Evolutionary conservation across 2,329 filamentous ascomycete species (phyloP).

Genomic region (Ophiostoma pallidulum): DNA sequence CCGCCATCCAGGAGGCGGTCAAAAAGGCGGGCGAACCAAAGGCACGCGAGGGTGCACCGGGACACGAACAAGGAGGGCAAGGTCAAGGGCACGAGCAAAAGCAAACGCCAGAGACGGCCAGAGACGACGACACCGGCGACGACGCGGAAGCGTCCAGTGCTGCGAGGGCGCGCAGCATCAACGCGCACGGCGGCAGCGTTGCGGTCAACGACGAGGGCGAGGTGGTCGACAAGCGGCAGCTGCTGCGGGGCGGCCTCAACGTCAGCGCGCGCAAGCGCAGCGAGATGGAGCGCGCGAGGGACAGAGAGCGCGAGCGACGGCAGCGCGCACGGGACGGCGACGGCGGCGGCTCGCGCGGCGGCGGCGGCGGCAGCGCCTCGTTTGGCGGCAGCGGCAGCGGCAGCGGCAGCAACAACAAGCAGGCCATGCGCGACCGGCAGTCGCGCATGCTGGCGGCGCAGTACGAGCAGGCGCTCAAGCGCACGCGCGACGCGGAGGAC

Average conservation of each 20-base stretch:
- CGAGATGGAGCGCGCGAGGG: conserved; percentile 23
- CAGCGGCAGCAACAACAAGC: conserved; percentile 36
- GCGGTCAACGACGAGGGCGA: conserved; percentile 74
- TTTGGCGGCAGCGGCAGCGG: conserved; percentile 2
- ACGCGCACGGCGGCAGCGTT: conserved; percentile 50
- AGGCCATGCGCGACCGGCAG: conserved; percentile 66
- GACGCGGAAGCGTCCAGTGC: conserved; percentile 46
- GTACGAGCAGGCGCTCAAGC: conserved; percentile 62
- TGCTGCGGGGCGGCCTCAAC: conserved; percentile 68
- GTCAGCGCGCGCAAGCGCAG: conserved; percentile 53
- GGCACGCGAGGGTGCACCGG: too few species aligned
- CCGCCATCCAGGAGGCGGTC: conserved; percentile 59
- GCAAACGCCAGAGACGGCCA: conserved; percentile 36
- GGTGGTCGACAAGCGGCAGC: conserved; percentile 74
- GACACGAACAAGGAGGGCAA: conserved; percentile 30
- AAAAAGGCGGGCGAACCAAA: conserved; percentile 51
- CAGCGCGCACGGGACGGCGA: neutral
- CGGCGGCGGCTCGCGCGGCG: neutral
- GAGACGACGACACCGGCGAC: conserved; percentile 27
- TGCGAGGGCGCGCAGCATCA: conserved; percentile 58
- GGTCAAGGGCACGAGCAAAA: conserved; percentile 26
- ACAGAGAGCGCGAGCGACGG: conserved; percentile 1
- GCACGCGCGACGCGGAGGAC: conserved; percentile 59
- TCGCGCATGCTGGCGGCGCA: conserved; percentile 72
- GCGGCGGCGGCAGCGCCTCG: conserved; percentile 18